Conservation (phyloP, 495 filamentous ascomycete species). For the Clavariopsis aquatica region DNA sequence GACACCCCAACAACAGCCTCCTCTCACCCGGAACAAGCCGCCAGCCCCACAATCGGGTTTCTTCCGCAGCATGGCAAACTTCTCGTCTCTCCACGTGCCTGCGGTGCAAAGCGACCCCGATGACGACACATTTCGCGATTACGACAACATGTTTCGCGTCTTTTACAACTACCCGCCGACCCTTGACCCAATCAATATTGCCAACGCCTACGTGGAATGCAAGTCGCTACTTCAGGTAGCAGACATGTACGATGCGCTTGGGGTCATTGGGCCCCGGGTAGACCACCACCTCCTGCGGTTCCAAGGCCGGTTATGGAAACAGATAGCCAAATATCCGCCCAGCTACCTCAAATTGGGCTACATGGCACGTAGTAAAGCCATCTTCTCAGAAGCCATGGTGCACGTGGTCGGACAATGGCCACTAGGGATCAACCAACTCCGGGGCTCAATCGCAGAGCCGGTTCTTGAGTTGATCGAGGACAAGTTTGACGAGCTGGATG, state of each 20-base stretch:
- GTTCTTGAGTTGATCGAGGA: slow-evolving; percentile 89
- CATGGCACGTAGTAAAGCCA: slow-evolving; percentile 76
- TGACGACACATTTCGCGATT: slow-evolving; percentile 77
- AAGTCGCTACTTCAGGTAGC: slow-evolving; percentile 80
- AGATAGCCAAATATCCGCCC: slow-evolving; percentile 91
- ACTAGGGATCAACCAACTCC: slow-evolving; percentile 70
- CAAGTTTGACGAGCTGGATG: slow-evolving; percentile 68
- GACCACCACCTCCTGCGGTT: slow-evolving; percentile 92
- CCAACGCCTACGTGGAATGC: slow-evolving; percentile 87
- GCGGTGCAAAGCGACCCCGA: slow-evolving; percentile 53
- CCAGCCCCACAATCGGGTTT: slow-evolving; percentile 62
- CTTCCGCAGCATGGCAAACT: slow-evolving; percentile 83
- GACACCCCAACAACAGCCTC: slow-evolving; percentile 43
- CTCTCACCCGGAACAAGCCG: slow-evolving; percentile 56
- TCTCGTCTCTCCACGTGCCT: slow-evolving; percentile 60
- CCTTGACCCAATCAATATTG: slow-evolving; percentile 81
- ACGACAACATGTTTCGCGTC: slow-evolving; percentile 88
- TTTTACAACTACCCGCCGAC: slow-evolving; percentile 88
- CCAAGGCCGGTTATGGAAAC: slow-evolving; percentile 83
- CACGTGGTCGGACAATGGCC: slow-evolving; percentile 95
- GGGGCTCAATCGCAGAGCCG: slow-evolving; percentile 64
- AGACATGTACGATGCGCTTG: slow-evolving; percentile 88
- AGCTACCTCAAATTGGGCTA: slow-evolving; percentile 88
- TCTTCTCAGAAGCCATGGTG: slow-evolving; percentile 85
- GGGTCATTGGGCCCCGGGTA: slow-evolving; percentile 83